Base-by-base conservation (phyloP, 495 filamentous ascomycete species). In the Neurospora africana region DNA sequence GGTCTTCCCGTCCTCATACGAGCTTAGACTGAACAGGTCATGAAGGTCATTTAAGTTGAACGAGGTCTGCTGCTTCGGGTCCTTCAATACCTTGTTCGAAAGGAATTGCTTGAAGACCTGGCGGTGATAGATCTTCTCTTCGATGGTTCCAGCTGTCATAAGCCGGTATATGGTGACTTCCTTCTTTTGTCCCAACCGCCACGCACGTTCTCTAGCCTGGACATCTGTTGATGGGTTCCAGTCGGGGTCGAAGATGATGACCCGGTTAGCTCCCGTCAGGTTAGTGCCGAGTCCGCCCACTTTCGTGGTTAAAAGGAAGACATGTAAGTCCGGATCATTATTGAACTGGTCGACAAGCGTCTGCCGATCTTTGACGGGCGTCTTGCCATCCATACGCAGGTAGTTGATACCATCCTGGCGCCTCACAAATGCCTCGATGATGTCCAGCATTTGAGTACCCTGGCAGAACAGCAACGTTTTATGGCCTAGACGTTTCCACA, bases 91-190 rank as follows among this genome's bases (percentile, higher is more conserved):
- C 78, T 99, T 99, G 82, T 97, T 95, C 9, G 92, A 92, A 38
- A 99, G 83, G 76, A 97, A 97, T 75, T 97, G 94, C 80, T 99
- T 99, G 83, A 94, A 98, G 68, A 99, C 93, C 80, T 99, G 95
- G 6, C 95, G 91, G 79, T 98, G 95, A 72, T 98, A 98, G 47
- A 99, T 98, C 85, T 98, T 98, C 81, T 99, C 95, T 77, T 99
- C 95, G 39, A 99, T 98, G 0, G 95, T 98, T 19, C 95, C 94
- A 3, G 93, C 92, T n/a, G 93, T 95, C 91, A 99, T 94, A 44
- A 99, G 84, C 33, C 95, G 91, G 79, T 95, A 99, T 38, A 99
- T 94, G 0, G 91, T 94, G 23, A 99, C 95, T 65, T 97, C 92
- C 68, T 90, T 89, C 78, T 94, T 98, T 81, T 99, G 95, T 4